Evolutionary conservation across 371 early-diverging fungal species (phyloP).

Genomic region (Mortierella sp.): DNA sequence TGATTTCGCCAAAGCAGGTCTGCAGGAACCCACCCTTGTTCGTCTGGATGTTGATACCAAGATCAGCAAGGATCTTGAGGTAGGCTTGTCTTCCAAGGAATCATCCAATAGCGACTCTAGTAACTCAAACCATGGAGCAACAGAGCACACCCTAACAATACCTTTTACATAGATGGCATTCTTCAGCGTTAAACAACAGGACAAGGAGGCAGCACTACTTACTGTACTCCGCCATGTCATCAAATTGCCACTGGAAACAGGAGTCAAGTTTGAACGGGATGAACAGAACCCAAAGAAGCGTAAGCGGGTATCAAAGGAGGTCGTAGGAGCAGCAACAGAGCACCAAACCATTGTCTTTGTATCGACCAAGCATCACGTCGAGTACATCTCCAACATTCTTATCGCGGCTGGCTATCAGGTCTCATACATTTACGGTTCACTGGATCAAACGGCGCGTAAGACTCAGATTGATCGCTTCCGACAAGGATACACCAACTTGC

Average conservation of each 20-base stretch:
- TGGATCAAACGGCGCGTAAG: conserved; percentile 93
- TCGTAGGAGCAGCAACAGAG: conserved; percentile 41
- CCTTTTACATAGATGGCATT: conserved; percentile 76
- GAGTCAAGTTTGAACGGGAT: conserved; percentile 49
- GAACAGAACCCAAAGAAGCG: conserved; percentile 58
- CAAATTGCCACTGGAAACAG: conserved; percentile 66
- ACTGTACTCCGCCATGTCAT: conserved; percentile 85
- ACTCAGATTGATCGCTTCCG: conserved; percentile 89
- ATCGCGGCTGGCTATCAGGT: conserved; percentile 74
- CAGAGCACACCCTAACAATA: background rate
- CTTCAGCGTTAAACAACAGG: conserved; percentile 81
- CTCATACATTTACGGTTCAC: conserved; percentile 93
- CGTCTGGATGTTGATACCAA: conserved; percentile 95
- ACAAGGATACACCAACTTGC: conserved; percentile 76
- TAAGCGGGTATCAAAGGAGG: conserved; percentile 57
- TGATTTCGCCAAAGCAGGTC: conserved; percentile 96
- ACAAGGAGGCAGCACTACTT: conserved; percentile 92
- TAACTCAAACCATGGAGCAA: too few relatives aligned
- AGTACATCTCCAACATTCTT: conserved; percentile 85
- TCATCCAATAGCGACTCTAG: too few relatives aligned
- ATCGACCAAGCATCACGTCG: conserved; percentile 97
- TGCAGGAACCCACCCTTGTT: conserved; percentile 92
- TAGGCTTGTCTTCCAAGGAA: conserved; percentile 29
- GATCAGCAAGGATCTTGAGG: conserved; percentile 90
- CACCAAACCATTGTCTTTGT: conserved; percentile 93